These are phyloP conservation scores for Solanum lignicaule DNA, from an alignment of 257 asterid genomes.

Conservation along the genomic window DNA sequence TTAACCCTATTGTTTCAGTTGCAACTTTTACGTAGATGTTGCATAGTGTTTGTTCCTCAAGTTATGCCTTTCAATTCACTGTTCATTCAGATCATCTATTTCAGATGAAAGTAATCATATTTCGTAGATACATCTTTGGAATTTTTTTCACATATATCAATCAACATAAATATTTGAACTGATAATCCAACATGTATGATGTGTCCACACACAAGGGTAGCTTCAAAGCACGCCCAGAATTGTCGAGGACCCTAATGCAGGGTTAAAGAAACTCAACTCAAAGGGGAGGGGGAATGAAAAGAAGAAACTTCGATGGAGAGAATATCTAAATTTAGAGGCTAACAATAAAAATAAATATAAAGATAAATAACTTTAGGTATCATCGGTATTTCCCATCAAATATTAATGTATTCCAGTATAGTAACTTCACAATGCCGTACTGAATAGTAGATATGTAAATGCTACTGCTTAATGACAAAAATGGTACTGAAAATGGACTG, in stretches of 20 bases:
- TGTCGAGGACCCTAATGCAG: background rate
- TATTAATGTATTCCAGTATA: background rate
- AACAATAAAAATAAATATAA: background rate
- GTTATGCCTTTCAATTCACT: background rate
- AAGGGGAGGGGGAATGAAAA: background rate
- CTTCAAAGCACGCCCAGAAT: background rate
- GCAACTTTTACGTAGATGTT: background rate
- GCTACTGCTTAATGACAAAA: constrained; percentile 2
- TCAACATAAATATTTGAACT: background rate
- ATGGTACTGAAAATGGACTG: background rate
- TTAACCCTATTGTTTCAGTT: background rate
- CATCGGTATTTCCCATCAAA: background rate
- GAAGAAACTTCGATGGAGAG: background rate
- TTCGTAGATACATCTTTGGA: too few relatives aligned
- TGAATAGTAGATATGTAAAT: background rate
- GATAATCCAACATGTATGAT: background rate
- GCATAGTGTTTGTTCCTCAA: background rate
- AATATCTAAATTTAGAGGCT: background rate
- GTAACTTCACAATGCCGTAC: constrained; percentile 1
- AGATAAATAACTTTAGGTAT: background rate
- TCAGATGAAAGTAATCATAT: background rate
- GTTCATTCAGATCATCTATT: background rate
- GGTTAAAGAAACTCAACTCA: background rate
- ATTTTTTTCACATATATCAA: background rate
- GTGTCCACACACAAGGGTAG: background rate